Base-by-base conservation (phyloP, 2,329 filamentous ascomycete species). In the Ophiosphaerella narmari region DNA sequence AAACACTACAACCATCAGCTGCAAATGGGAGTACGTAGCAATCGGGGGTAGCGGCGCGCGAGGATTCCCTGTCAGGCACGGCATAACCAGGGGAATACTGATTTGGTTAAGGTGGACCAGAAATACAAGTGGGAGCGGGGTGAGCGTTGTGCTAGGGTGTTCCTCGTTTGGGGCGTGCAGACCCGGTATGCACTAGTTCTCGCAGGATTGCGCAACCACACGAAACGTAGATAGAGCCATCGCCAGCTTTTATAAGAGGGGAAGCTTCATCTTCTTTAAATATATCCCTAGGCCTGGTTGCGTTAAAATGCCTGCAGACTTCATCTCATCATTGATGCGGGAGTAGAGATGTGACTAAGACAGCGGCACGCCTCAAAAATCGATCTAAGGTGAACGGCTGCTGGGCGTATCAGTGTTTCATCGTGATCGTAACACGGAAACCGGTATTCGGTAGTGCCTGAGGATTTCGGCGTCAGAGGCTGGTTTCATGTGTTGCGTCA, bases 1-100 rank as follows among this genome's bases (percentile, higher is more conserved):
- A 60, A 59, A 62, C 59, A 34, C 40, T 48, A 32, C 44, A 16
- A 43, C 51, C 55, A 59, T 57, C 59, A 60, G 51, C 43, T 59
- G 57, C 55, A 52, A 32, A 51, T 55, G 41, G 43, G 43, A 46
- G 55, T 38, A 26, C 45, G 21, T 32, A 21, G 34, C 13, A 40
- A 39, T 34, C 41, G 24, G 41, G 35, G 32, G 34, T 32, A 32
- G 21, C 11, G 16, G 35, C 40, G 12, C 43, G 46, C 46, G 38
- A 8, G 26, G 11, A 8, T 33, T 23, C 13, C 26, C 7, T 11
- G 26, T n/a, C 11, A 6, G 31, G 42, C 29, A 39, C 42, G 39
- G 34, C 40, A 40, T 45, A 18, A 39, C 33, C 24, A n/a, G 3
- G 16, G 16, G 7, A 32, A 35, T 8, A 14, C 14, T 13, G 31